Evolutionary conservation across 1,284 basidiomycete species (phyloP).

Genomic region (Sanghuangporus baumii): DNA sequence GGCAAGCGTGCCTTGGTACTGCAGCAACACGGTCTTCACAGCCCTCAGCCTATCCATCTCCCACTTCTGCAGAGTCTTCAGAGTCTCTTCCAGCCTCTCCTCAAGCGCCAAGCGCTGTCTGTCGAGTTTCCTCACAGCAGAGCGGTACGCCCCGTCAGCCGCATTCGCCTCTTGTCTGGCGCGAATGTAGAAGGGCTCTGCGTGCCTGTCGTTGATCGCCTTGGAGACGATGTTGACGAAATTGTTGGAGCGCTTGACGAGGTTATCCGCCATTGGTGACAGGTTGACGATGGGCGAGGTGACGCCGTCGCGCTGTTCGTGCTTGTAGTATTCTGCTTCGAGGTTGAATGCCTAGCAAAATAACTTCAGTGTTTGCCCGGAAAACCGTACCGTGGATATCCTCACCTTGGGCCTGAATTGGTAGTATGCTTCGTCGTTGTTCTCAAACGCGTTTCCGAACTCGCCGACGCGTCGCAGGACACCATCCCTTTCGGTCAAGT

Average conservation of each 20-base stretch:
- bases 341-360: slow-evolving; percentile 62
- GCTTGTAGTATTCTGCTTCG: slow-evolving; percentile 33
- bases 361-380: background rate
- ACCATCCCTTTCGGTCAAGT: slow-evolving; percentile 70
- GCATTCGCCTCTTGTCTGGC: slow-evolving; percentile 72
- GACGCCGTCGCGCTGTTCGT: slow-evolving; percentile 24
- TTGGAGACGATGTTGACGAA: slow-evolving; percentile 71
- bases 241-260: slow-evolving; percentile 62
- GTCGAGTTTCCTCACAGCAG: slow-evolving; percentile 73
- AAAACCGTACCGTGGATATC: slow-evolving; percentile 3
- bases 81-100: slow-evolving; percentile 76
- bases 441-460: slow-evolving; percentile 72
- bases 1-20: slow-evolving; percentile 75
- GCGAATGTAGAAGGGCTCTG: slow-evolving; percentile 62
- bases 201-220: slow-evolving; percentile 44
- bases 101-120: slow-evolving; percentile 77
- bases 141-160: slow-evolving; percentile 72
- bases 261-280: slow-evolving; percentile 45
- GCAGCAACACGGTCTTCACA: slow-evolving; percentile 79
- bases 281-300: slow-evolving; percentile 35
- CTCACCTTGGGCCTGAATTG: slow-evolving; percentile 72
- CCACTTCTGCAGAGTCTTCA: slow-evolving; percentile 79
- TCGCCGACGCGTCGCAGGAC: slow-evolving; percentile 76
- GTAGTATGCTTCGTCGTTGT: slow-evolving; percentile 69
- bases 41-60: slow-evolving; percentile 78